Evolutionary conservation across 805 yeast species (phyloP).

Genomic region (Saccharomycopsis sp.): DNA sequence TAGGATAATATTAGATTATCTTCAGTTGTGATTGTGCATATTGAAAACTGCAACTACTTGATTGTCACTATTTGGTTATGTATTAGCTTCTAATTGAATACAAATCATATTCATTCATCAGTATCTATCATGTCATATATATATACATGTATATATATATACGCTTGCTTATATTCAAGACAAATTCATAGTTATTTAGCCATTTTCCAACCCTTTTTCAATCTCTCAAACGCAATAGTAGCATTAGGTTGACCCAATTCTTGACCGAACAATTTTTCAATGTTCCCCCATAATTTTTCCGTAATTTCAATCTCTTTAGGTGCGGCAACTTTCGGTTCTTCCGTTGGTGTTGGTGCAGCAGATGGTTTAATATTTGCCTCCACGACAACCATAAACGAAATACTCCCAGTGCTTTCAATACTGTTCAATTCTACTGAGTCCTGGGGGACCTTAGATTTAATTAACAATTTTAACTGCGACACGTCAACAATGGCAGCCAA

Average conservation of each 20-base stretch:
- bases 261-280: constrained; percentile 4
- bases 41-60: too few species aligned
- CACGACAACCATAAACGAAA: constrained; percentile 16
- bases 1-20: too few species aligned
- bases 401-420: constrained; percentile 1
- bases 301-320: background rate
- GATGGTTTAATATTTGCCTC: background rate
- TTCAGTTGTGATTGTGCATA: too few species aligned
- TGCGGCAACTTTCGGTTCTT: background rate
- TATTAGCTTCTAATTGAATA: too few species aligned
- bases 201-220: constrained; percentile 18
- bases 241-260: constrained; percentile 11
- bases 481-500: background rate
- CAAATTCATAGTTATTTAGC: too few species aligned
- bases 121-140: background rate
- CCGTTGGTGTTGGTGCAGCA: background rate
- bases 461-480: constrained; percentile 16
- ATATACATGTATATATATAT: constrained; percentile 1
- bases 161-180: background rate
- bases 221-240: constrained; percentile 7
- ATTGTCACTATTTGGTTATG: too few species aligned
- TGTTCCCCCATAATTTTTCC: constrained; percentile 9
- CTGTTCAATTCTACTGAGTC: constrained; percentile 14
- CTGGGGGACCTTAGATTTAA: constrained; percentile 19
- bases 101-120: background rate